Conservation (phyloP, 257 asterid species). For the Eustoma russellianum region DNA sequence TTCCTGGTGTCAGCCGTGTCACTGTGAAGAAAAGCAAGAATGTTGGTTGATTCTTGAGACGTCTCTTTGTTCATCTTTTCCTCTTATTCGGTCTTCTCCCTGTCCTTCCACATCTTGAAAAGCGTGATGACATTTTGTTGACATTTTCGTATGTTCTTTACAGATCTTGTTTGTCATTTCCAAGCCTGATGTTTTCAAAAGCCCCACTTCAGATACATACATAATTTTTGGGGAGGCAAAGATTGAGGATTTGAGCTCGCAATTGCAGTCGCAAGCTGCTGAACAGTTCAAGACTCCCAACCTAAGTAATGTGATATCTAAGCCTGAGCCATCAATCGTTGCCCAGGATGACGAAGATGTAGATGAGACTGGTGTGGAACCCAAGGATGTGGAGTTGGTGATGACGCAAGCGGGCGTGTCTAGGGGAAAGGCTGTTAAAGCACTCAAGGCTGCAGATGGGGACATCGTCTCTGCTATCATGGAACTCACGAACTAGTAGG, state of each 20-base stretch:
- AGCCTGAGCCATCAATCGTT: conserved; percentile 37
- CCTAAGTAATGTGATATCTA: conserved; percentile 29
- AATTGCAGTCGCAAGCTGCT: conserved; percentile 50
- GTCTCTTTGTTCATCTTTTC: not conserved
- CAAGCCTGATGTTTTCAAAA: conserved; percentile 60
- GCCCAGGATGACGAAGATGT: conserved; percentile 60
- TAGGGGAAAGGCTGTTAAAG: conserved; percentile 47
- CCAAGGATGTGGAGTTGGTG: conserved; percentile 58
- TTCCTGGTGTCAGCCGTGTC: conserved; percentile 52
- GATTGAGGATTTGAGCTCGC: conserved; percentile 54
- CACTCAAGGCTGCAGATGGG: conserved; percentile 64
- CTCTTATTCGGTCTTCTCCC: not conserved
- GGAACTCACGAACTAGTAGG: conserved; percentile 59
- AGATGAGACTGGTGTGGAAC: conserved; percentile 56
- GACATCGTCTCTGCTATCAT: conserved; percentile 65
- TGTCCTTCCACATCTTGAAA: not conserved
- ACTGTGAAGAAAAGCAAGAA: conserved; percentile 58
- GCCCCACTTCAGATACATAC: conserved; percentile 54
- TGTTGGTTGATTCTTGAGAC: conserved; percentile 13
- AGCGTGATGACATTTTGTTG: conserved; percentile 6
- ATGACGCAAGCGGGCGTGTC: conserved; percentile 68
- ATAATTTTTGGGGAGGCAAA: conserved; percentile 54
- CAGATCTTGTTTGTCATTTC: conserved; percentile 49
- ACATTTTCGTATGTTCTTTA: conserved; percentile 23
- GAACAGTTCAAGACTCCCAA: conserved; percentile 46